phyloP scores from a whole-genome alignment of 75 land plant species.

The Larix kaempferi region DNA sequence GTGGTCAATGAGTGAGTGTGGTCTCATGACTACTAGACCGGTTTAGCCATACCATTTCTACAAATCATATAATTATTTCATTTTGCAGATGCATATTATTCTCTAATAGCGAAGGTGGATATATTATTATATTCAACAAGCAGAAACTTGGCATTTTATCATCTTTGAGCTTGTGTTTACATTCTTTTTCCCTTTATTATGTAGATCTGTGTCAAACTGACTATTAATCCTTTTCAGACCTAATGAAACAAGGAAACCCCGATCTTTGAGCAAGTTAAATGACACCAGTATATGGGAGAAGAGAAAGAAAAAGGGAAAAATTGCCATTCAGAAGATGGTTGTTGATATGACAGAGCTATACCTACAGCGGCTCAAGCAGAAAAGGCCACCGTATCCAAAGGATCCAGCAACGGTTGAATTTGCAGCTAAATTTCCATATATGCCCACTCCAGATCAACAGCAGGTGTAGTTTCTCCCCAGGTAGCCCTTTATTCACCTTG shows the following conservation, averaged over 20 bases:
- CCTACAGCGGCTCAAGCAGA: slow-evolving; percentile 84
- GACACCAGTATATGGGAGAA: slow-evolving; percentile 88
- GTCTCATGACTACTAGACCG: not conserved
- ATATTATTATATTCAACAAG: not conserved
- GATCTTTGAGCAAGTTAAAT: slow-evolving; percentile 76
- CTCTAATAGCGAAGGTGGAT: not conserved
- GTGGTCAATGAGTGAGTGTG: not conserved
- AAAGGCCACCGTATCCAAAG: slow-evolving; percentile 77
- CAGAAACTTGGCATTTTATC: not conserved
- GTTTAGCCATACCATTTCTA: not conserved
- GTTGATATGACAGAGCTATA: slow-evolving; percentile 96
- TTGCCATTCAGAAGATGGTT: slow-evolving; percentile 93
- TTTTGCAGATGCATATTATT: not conserved
- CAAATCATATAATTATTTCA: not conserved
- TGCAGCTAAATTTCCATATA: slow-evolving; percentile 80
- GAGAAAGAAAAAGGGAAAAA: slow-evolving; percentile 82
- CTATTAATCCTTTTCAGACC: slow-evolving; percentile 40
- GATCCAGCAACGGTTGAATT: slow-evolving; percentile 50
- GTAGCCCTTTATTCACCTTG: slow-evolving; percentile 12
- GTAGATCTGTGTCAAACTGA: not conserved
- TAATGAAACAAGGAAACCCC: slow-evolving; percentile 74
- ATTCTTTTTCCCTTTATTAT: not conserved
- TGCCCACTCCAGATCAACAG: slow-evolving; percentile 86
- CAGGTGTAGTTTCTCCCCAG: slow-evolving; percentile 47
- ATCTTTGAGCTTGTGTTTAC: not conserved